Conservation (phyloP, 148 eudicot genomes). For the Silene latifolia region DNA sequence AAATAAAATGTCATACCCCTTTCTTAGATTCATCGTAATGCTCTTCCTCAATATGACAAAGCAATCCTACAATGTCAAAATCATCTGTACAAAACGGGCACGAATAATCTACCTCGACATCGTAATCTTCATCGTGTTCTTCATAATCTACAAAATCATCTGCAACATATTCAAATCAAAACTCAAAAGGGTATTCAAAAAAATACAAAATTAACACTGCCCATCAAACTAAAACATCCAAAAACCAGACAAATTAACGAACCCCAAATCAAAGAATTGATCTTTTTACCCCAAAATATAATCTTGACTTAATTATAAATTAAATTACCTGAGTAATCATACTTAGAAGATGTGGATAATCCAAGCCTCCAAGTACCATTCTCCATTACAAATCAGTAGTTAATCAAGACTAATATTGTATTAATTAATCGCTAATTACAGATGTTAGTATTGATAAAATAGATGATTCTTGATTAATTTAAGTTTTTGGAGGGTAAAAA, state of each 20-base stretch:
- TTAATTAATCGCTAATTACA: neutral
- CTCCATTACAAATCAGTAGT: conserved; percentile 27
- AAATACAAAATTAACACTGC: conserved; percentile 2
- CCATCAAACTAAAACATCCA: conserved; percentile 8
- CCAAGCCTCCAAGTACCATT: conserved; percentile 29
- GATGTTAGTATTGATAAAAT: neutral
- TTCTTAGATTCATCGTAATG: conserved; percentile 50
- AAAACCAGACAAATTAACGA: neutral
- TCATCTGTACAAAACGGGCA: conserved; percentile 66
- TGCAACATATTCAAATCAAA: conserved; percentile 11
- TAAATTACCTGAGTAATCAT: conserved; percentile 16
- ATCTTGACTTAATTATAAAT: neutral
- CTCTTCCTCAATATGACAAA: conserved; percentile 60
- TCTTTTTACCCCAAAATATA: neutral
- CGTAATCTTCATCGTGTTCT: conserved; percentile 40
- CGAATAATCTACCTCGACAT: conserved; percentile 37
- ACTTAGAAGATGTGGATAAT: conserved; percentile 31
- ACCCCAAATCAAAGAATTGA: conserved; percentile 18
- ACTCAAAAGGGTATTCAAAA: neutral
- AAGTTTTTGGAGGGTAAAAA: neutral
- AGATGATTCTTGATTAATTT: neutral
- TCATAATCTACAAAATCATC: conserved; percentile 32
- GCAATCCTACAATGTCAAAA: conserved; percentile 60
- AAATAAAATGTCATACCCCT: conserved; percentile 43
- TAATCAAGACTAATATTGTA: neutral